Conservation (phyloP, 306 rosid genomes). For the Clitoria ternatea region DNA sequence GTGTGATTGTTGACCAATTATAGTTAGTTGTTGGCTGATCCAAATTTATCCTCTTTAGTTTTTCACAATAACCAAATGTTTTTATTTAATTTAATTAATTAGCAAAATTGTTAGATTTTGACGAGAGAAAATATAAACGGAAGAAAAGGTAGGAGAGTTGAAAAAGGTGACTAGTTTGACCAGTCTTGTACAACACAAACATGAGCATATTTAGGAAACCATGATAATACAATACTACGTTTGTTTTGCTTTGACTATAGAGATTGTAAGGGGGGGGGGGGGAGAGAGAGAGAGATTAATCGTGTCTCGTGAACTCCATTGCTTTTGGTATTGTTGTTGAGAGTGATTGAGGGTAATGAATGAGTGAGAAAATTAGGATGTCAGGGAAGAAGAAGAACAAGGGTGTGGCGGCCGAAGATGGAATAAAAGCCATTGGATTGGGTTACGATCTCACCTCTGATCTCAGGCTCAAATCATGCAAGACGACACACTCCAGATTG, state of each 20-base stretch:
- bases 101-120: neutral
- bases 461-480: slow-evolving; percentile 62
- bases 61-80: too few species aligned
- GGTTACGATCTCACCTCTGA: slow-evolving; percentile 68
- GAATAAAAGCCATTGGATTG: slow-evolving; percentile 46
- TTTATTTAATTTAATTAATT: too few species aligned
- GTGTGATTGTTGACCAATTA: too few species aligned
- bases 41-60: too few species aligned
- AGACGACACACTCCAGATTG: slow-evolving; percentile 36
- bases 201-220: neutral
- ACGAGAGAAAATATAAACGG: neutral
- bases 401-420: slow-evolving; percentile 37
- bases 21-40: too few species aligned
- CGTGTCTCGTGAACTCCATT: slow-evolving; percentile 2
- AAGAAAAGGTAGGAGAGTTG: neutral
- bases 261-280: too few species aligned
- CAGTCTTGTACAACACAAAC: neutral
- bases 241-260: slow-evolving; percentile 15
- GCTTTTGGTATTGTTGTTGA: neutral
- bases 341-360: neutral
- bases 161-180: slow-evolving; percentile 20
- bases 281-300: too few species aligned
- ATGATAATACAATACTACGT: neutral
- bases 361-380: neutral
- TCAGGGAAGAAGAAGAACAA: neutral